Percentiles rank a stretch among this genome's conserved stretches.
Conservation (phyloP, 140 eudicot species). For the Bidens hawaiensis region DNA sequence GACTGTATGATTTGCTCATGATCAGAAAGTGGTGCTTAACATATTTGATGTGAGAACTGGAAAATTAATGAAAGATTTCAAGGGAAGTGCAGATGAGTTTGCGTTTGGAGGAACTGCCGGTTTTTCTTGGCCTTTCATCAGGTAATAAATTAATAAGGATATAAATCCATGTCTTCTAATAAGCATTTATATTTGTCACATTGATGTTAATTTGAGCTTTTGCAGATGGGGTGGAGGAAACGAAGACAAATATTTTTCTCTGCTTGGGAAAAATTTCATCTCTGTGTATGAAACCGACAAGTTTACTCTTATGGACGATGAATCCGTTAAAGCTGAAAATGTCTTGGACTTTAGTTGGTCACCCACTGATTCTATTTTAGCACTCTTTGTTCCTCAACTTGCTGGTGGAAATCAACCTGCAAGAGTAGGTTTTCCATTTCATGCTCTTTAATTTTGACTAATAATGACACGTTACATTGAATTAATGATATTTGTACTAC, state of each 20-base stretch:
- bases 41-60: slow-evolving; percentile 87
- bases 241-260: slow-evolving; percentile 85
- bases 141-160: slow-evolving; percentile 21
- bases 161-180: neutral
- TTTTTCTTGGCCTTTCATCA: slow-evolving; percentile 81
- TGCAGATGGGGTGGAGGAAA: slow-evolving; percentile 87
- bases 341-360: slow-evolving; percentile 89
- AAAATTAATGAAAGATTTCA: slow-evolving; percentile 77
- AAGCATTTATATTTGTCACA: neutral
- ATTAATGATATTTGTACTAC: neutral
- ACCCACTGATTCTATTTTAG: slow-evolving; percentile 74
- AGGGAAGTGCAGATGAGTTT: slow-evolving; percentile 86
- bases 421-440: slow-evolving; percentile 35
- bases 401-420: slow-evolving; percentile 95
- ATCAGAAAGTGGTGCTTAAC: slow-evolving; percentile 67
- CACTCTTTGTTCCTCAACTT: slow-evolving; percentile 83
- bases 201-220: slow-evolving; percentile 4
- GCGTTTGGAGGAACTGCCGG: slow-evolving; percentile 81
- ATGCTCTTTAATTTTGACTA: neutral
- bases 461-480: too few relatives aligned
- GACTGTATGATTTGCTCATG: neutral
- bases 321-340: slow-evolving; percentile 75
- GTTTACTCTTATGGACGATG: slow-evolving; percentile 68
- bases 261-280: slow-evolving; percentile 72
- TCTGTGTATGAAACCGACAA: slow-evolving; percentile 85